Base-by-base conservation (phyloP, 1,284 basidiomycete species). In the Meripilus lineatus region DNA sequence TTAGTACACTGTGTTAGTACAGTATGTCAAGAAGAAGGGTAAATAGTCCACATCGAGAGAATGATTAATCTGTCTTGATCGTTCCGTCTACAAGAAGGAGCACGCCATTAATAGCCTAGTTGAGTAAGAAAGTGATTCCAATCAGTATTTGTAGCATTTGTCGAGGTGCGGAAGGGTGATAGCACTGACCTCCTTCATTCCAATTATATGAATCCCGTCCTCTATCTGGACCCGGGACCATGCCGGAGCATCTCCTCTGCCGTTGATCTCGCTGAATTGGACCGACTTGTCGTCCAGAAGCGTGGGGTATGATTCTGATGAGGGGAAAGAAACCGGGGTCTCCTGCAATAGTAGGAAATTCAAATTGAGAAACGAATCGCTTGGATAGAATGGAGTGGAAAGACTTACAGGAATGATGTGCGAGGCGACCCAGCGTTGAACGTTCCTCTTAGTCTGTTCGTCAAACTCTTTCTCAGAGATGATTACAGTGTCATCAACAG, bases 71-170 rank as follows among this genome's bases (percentile, higher is more conserved):
- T 68, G 40, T 68, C 63, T 62, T 63, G 44, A 84, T 66, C 5
- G 80, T 75, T 34, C 81, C 78, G 56, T 89, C 84, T 40, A 89
- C 75, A 52, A 88, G 59, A 58, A 84, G 87, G 36, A 89, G 56
- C 8, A 82, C 71, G 5, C 85, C 85, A 54, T 89, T 87, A 34
- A 64, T 64, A 3, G 74, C 85, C 86, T 88, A 49, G 7, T 23
- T 32, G 41, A 38, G 33, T 15, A 39, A 42, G 30, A 32, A 43
- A 39, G 32, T 42, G 34, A 30, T 20, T 26, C 11, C 30, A n/a
- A 28, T 50, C 17, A 8, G 17, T 17, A 8, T 36, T 17, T 10
- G 18, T 17, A 18, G 34, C 10, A 20, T 36, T 20, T 20, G 18
- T 6, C 17, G 5, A 17, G 35, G 17, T 7, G 4, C 17, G 28